Conservation (phyloP, 2,329 filamentous ascomycete species). For the Trichoderma polysporum region DNA sequence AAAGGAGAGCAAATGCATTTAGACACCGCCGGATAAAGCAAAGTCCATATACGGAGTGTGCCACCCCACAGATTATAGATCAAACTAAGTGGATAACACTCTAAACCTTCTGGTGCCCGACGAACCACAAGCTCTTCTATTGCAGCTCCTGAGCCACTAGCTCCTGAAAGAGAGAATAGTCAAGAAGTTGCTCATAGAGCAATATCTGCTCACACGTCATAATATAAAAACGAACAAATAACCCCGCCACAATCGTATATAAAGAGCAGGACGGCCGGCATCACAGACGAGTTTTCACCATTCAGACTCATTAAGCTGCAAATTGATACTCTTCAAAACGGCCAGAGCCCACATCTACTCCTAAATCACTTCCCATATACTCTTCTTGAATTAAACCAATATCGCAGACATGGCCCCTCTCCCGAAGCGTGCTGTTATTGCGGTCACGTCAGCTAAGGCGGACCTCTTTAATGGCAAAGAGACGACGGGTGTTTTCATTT, state of each 20-base stretch:
- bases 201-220: too few relatives aligned
- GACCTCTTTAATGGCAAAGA: neutral
- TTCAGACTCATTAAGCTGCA: neutral
- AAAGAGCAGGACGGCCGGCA: too few relatives aligned
- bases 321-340: too few relatives aligned
- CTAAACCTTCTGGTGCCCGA: neutral
- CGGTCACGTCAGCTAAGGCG: neutral
- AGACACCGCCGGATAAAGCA: neutral
- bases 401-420: too few relatives aligned
- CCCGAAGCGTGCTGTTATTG: neutral
- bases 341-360: neutral
- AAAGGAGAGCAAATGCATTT: neutral
- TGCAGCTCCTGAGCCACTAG: too few relatives aligned
- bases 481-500: constrained; percentile 2
- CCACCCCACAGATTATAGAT: neutral
- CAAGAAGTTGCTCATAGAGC: neutral
- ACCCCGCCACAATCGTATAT: too few relatives aligned
- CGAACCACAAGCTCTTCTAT: neutral
- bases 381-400: neutral
- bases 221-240: too few relatives aligned
- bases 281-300: too few relatives aligned
- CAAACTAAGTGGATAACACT: neutral
- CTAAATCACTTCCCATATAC: neutral
- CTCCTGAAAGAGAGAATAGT: neutral
- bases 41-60: too few relatives aligned